Evolutionary conservation across 148 eudicot genomes (phyloP).

Genomic region (Vaccinium darrowii): DNA sequence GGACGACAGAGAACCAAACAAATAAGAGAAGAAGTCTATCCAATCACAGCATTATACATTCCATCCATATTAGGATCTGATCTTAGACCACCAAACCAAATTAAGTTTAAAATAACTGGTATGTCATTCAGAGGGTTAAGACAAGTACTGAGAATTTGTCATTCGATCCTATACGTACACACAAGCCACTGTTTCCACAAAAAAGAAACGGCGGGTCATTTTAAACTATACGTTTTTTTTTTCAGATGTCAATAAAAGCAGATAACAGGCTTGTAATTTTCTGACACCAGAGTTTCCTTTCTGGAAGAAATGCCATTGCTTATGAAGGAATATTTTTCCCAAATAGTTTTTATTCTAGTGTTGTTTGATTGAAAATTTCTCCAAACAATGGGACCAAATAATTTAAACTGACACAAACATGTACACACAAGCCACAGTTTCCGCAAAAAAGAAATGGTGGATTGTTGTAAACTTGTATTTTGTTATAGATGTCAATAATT

Average conservation of each 20-base stretch:
- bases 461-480: too few relatives aligned
- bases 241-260: background rate
- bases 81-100: conserved; percentile 5
- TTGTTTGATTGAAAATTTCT: background rate
- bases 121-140: background rate
- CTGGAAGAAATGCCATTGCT: background rate
- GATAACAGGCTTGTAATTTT: background rate
- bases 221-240: too few relatives aligned
- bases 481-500: background rate
- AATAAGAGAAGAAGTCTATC: background rate
- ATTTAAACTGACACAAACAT: background rate
- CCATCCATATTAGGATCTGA: background rate
- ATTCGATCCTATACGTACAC: background rate
- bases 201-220: background rate
- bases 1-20: background rate
- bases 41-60: background rate
- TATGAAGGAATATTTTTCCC: background rate
- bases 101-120: background rate
- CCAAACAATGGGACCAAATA: background rate
- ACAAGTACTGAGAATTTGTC: background rate
- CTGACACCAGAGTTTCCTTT: conserved; percentile 1
- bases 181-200: background rate
- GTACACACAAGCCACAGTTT: background rate
- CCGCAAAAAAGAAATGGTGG: background rate
- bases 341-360: background rate